A percentile compares a stretch with the other conserved stretches of the same genome.
Evolutionary conservation across 1,284 basidiomycete genomes (phyloP).

Genomic region (Mycosarcoma mackinlayi): DNA sequence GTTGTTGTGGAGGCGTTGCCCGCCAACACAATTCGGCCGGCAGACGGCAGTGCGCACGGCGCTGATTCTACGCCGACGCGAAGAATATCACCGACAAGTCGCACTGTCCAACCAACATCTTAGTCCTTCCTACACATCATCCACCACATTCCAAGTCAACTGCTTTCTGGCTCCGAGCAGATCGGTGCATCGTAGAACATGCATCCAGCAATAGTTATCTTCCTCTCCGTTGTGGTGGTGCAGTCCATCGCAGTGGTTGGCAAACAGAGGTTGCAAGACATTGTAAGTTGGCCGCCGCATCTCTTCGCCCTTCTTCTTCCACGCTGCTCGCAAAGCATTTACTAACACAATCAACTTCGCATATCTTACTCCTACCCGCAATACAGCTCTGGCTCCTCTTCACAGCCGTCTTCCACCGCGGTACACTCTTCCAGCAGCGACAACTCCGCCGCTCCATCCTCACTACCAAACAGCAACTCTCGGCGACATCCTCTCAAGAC

Average conservation of each 20-base stretch:
- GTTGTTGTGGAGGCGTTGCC: slow-evolving; percentile 24
- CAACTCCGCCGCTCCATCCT: slow-evolving; percentile 52
- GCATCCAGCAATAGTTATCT: slow-evolving; percentile 60
- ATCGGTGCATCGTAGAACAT: slow-evolving; percentile 13
- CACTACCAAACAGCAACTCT: slow-evolving; percentile 83
- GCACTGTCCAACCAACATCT: slow-evolving; percentile 35
- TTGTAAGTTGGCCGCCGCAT: slow-evolving; percentile 16
- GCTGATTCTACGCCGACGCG: too few relatives aligned
- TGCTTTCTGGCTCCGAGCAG: too few relatives aligned
- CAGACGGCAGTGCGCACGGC: too few relatives aligned
- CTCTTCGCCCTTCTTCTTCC: background rate
- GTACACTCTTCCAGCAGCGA: slow-evolving; percentile 34
- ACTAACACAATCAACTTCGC: too few relatives aligned
- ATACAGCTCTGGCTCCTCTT: slow-evolving; percentile 34
- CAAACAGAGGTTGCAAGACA: slow-evolving; percentile 39
- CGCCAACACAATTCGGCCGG: slow-evolving; percentile 13
- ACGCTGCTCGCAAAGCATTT: background rate
- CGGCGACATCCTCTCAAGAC: slow-evolving; percentile 92
- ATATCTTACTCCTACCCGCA: too few relatives aligned
- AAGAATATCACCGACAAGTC: slow-evolving; percentile 9
- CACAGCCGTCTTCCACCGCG: slow-evolving; percentile 43
- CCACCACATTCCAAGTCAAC: background rate
- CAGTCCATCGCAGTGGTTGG: slow-evolving; percentile 44
- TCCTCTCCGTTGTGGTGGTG: slow-evolving; percentile 39
- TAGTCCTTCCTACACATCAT: background rate